phyloP scores from a whole-genome alignment of 176 grass and related monocot genomes.

The Zea mays region DNA sequence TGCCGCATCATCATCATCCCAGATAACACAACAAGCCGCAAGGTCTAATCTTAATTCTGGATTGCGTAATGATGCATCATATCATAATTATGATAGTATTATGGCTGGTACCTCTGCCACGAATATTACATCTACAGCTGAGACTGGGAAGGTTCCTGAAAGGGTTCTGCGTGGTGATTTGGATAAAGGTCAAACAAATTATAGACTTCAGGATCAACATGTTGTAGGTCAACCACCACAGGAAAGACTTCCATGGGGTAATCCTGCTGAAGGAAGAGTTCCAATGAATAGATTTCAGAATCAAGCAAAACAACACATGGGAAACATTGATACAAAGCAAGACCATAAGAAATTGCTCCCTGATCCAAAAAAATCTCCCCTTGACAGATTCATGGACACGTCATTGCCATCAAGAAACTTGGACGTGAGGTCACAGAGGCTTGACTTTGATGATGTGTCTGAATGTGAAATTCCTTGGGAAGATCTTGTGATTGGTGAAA shows the following conservation, averaged over 20 bases:
- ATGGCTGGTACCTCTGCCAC: conserved; percentile 48
- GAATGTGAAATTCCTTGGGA: conserved; percentile 98
- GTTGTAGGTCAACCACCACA: conserved; percentile 34
- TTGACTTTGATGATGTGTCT: conserved; percentile 95
- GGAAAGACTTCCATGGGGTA: conserved; percentile 45
- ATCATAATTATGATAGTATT: conserved; percentile 60
- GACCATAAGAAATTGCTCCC: conserved; percentile 51
- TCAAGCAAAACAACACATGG: conserved; percentile 37
- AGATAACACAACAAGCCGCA: conserved; percentile 53
- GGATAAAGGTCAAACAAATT: conserved; percentile 45
- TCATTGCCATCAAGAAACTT: conserved; percentile 46
- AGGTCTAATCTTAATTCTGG: conserved; percentile 64
- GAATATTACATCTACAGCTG: conserved; percentile 43
- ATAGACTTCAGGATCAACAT: conserved; percentile 40
- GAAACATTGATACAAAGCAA: conserved; percentile 53
- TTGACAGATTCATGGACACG: conserved; percentile 67
- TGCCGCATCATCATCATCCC: conserved; percentile 65
- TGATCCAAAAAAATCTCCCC: conserved; percentile 59
- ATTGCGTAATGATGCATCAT: conserved; percentile 48
- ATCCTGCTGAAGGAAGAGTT: conserved; percentile 41
- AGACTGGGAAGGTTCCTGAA: conserved; percentile 48
- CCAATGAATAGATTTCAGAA: conserved; percentile 41
- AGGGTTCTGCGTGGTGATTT: conserved; percentile 43
- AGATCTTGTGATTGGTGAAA: conserved; percentile 94
- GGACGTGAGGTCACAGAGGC: conserved; percentile 58